Conservation (phyloP, 306 rosid genomes). For the Erythrophleum fordii region DNA sequence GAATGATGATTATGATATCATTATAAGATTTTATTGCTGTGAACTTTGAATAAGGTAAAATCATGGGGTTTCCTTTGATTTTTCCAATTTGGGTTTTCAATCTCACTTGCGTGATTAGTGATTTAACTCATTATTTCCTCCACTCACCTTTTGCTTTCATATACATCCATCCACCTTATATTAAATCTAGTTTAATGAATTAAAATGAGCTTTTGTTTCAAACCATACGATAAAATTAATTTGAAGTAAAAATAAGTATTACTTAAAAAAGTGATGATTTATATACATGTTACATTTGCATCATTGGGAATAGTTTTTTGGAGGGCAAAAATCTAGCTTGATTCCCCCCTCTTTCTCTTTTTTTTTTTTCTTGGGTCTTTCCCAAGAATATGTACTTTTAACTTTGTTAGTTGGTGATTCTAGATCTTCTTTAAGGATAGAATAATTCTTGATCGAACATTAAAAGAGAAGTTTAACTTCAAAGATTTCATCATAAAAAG, state of each 20-base stretch:
- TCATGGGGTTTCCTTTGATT: background rate
- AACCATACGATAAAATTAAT: background rate
- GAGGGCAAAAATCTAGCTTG: no score
- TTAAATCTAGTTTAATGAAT: background rate
- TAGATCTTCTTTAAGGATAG: background rate
- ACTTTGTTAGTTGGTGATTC: background rate
- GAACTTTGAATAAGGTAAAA: background rate
- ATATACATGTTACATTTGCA: background rate
- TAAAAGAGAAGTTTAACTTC: background rate
- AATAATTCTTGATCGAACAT: background rate
- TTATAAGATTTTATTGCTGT: background rate
- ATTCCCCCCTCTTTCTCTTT: no score
- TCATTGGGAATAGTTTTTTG: background rate
- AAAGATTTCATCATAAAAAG: background rate
- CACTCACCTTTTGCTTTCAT: background rate
- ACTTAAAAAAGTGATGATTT: no score
- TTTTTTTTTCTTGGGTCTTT: background rate
- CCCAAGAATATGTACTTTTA: background rate
- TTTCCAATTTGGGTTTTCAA: background rate
- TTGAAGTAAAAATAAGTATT: background rate
- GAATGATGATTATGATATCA: conserved; percentile 12
- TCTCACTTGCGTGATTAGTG: background rate
- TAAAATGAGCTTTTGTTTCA: background rate
- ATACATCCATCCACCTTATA: background rate
- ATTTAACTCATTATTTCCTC: background rate